These are phyloP conservation scores for Mayamaea pseudoterrestris DNA, from an alignment of 108 stramenopile species.

Conservation along the genomic window DNA sequence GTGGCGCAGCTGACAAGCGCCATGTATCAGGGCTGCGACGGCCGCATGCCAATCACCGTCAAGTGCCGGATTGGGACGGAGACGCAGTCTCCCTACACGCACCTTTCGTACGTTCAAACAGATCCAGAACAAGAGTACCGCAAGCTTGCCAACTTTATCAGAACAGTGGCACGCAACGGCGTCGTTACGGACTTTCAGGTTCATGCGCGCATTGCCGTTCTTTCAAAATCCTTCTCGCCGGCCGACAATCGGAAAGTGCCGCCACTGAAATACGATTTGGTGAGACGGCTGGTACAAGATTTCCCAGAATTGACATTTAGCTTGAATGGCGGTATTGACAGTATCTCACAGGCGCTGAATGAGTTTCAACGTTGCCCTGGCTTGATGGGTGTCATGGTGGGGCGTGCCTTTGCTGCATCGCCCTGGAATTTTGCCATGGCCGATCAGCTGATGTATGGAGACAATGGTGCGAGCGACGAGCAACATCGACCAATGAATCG, in stretches of 20 bases:
- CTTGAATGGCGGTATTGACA: conserved; percentile 83
- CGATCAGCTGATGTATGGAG: conserved; percentile 49
- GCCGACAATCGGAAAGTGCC: conserved; percentile 95
- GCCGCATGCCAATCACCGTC: conserved; percentile 78
- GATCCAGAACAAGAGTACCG: conserved; percentile 80
- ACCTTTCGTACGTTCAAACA: conserved; percentile 30
- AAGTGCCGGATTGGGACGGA: conserved; percentile 95
- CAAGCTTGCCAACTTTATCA: conserved; percentile 71
- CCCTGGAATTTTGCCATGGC: conserved; percentile 84
- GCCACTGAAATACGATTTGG: conserved; percentile 76
- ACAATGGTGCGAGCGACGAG: conserved; percentile 2
- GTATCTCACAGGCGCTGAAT: conserved; percentile 40
- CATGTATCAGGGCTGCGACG: conserved; percentile 58
- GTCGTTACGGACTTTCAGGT: conserved; percentile 87
- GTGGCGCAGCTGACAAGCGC: conserved; percentile 63
- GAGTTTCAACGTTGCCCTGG: conserved; percentile 42
- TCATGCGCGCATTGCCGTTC: conserved; percentile 94
- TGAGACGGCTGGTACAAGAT: conserved; percentile 59
- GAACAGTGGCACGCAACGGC: conserved; percentile 62
- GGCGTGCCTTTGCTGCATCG: conserved; percentile 57
- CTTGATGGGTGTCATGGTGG: conserved; percentile 78
- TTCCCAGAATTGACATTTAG: conserved; percentile 73
- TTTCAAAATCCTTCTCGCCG: conserved; percentile 83
- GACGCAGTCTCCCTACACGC: conserved; percentile 28
- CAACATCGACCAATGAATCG: conserved; percentile 35